Base-by-base conservation (phyloP, 2,329 filamentous ascomycete genomes). In the Aureobasidium uvarum region DNA sequence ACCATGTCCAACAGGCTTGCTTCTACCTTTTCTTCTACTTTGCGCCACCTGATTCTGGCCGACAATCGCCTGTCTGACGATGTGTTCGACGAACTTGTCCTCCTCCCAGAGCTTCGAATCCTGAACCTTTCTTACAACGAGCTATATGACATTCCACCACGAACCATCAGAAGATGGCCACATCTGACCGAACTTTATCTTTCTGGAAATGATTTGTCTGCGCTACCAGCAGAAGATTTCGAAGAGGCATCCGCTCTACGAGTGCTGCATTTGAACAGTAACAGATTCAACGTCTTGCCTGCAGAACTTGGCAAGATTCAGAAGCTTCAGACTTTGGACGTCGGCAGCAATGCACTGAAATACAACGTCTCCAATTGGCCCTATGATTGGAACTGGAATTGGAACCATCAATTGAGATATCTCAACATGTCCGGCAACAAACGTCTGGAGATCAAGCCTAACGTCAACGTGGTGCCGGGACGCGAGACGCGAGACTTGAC, bases 361-460 rank as follows among this genome's bases (percentile, higher is more conserved):
- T 99, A 99, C 84, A 99, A 99, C 75, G 96, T 99, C 55, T 95
- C 92, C 36, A 99, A 99, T 73, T 96, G 96, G 83, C 95, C 94
- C 0, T 99, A 99, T 74, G 95, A 99, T 75, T 99, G 95, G 95
- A 99, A 99, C 73, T 99, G 95, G 95, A 98, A 98, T 74, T 91
- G 95, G 83, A 99, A 99, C 73, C 91, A 90, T 56, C 96, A 97
- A 72, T 80, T 99, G 69, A 90, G 93, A 68, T 99, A 96, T 74
- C 87, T 99, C 68, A 99, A 98, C 73, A 83, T 99, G 73, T 98
- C 94, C 0, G 95, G 95, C 60, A 99, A 99, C 80, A 97, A 96
- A 77, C 88, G 94, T 59, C 80, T 99, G 39, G 95, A 99, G 77
- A 98, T 99, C 79, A 88, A 88, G 72, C 86, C 86, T 0, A 85